Evolutionary conservation across 257 asterid genomes (phyloP).

Genomic region (Coffea canephora): DNA sequence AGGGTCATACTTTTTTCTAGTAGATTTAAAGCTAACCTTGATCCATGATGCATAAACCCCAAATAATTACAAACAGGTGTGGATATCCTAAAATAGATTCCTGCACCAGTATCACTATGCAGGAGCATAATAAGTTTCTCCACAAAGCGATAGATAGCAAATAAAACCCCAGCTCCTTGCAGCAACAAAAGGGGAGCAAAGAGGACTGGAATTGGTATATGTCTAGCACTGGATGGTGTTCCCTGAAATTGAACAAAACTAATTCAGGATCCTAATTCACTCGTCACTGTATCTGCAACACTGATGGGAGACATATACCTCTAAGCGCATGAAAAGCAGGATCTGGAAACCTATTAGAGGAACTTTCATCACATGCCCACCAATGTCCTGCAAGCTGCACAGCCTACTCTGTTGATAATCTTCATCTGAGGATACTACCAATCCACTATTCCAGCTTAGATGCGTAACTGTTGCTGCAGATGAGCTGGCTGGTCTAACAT

Average conservation of each 20-base stretch:
- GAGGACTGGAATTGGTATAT: conserved; percentile 67
- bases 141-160: conserved; percentile 58
- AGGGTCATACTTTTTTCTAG: conserved; percentile 10
- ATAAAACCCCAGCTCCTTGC: conserved; percentile 81
- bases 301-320: conserved; percentile 46
- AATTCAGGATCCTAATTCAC: conserved; percentile 12
- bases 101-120: conserved; percentile 39
- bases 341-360: conserved; percentile 73
- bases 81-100: conserved; percentile 58
- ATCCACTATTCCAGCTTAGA: conserved; percentile 51
- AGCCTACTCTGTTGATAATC: conserved; percentile 54
- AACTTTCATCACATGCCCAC: conserved; percentile 92
- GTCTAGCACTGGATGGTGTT: conserved; percentile 68
- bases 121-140: conserved; percentile 47
- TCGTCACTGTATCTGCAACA: background rate
- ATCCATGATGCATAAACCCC: conserved; percentile 80
- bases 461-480: conserved; percentile 51
- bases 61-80: conserved; percentile 56
- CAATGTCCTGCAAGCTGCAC: conserved; percentile 87
- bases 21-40: conserved; percentile 47
- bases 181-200: conserved; percentile 85
- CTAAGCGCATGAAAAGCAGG: conserved; percentile 84
- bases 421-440: conserved; percentile 53
- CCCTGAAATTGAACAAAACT: conserved; percentile 50
- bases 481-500: conserved; percentile 43